Percentiles rank a stretch among this genome's conserved stretches.
These are phyloP conservation scores for Myochromella boudieri DNA, from an alignment of 768 basidiomycete species.

Conservation along the genomic window DNA sequence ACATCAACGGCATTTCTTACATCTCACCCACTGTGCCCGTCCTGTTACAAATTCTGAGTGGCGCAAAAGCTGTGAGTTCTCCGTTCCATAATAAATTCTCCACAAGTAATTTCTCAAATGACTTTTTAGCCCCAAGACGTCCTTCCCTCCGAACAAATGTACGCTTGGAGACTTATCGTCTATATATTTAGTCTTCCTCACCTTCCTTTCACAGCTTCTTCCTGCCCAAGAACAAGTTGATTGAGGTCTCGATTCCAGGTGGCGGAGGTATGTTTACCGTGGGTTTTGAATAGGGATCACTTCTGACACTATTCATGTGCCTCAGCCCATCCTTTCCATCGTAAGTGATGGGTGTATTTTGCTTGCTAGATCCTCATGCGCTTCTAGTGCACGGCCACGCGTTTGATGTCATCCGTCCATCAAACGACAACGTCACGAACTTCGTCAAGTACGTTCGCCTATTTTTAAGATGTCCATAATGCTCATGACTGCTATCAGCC, in stretches of 20 bases:
- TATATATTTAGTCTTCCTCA: not conserved
- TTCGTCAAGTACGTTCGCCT: slow-evolving; percentile 26
- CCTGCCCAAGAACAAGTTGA: slow-evolving; percentile 19
- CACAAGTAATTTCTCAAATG: too few relatives aligned
- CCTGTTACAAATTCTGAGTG: slow-evolving; percentile 53
- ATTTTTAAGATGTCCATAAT: too few relatives aligned
- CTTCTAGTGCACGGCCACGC: slow-evolving; percentile 29
- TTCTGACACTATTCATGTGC: not conserved
- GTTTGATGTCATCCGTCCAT: slow-evolving; percentile 27
- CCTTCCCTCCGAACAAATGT: slow-evolving; percentile 36
- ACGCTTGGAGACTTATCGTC: not conserved
- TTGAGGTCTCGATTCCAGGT: slow-evolving; percentile 27
- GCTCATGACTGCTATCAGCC: slow-evolving; percentile 7
- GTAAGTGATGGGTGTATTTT: slow-evolving; percentile 13
- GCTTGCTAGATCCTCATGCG: not conserved
- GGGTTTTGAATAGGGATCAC: not conserved
- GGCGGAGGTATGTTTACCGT: slow-evolving; percentile 25
- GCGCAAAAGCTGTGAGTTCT: slow-evolving; percentile 25
- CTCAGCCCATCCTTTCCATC: slow-evolving; percentile 29
- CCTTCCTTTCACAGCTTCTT: slow-evolving; percentile 3
- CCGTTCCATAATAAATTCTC: too few relatives aligned
- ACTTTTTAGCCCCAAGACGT: slow-evolving; percentile 36
- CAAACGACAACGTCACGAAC: slow-evolving; percentile 23
- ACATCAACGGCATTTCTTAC: slow-evolving; percentile 33
- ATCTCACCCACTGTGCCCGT: slow-evolving; percentile 43